A percentile compares a stretch with the other conserved stretches of the same genome.
Conservation (phyloP, 192 early-diverging fungal species). For the Dissophora globulifera region DNA sequence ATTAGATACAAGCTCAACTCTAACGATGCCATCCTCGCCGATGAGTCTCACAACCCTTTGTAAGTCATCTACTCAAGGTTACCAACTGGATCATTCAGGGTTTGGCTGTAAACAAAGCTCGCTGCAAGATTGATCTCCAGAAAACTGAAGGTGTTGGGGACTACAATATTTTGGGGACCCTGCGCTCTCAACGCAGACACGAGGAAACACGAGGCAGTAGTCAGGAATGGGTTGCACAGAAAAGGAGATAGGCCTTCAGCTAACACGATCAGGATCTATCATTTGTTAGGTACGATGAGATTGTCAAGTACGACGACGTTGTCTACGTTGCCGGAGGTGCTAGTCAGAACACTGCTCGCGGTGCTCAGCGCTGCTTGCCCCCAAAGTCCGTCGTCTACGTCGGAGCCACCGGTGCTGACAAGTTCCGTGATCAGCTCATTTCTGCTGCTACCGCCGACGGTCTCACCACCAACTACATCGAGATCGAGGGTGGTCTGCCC, state of each 20-base stretch:
- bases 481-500: slow-evolving; percentile 71
- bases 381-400: slow-evolving; percentile 89
- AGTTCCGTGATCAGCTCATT: slow-evolving; percentile 78
- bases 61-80: slow-evolving; percentile 56
- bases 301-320: slow-evolving; percentile 77
- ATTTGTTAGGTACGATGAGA: slow-evolving; percentile 74
- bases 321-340: slow-evolving; percentile 96
- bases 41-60: slow-evolving; percentile 86
- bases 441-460: slow-evolving; percentile 85
- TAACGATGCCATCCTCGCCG: slow-evolving; percentile 96
- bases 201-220: no score
- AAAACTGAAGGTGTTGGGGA: no score
- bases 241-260: neutral
- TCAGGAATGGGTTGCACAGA: no score
- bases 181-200: no score
- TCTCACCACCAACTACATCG: slow-evolving; percentile 90
- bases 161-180: no score
- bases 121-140: no score
- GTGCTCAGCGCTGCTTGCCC: slow-evolving; percentile 90
- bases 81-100: no score
- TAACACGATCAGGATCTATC: neutral
- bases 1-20: slow-evolving; percentile 81
- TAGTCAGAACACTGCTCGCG: slow-evolving; percentile 94
- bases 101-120: no score
- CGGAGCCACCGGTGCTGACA: slow-evolving; percentile 92